phyloP scores from a whole-genome alignment of 495 filamentous ascomycete species.

The Lophiostoma macrostomum region DNA sequence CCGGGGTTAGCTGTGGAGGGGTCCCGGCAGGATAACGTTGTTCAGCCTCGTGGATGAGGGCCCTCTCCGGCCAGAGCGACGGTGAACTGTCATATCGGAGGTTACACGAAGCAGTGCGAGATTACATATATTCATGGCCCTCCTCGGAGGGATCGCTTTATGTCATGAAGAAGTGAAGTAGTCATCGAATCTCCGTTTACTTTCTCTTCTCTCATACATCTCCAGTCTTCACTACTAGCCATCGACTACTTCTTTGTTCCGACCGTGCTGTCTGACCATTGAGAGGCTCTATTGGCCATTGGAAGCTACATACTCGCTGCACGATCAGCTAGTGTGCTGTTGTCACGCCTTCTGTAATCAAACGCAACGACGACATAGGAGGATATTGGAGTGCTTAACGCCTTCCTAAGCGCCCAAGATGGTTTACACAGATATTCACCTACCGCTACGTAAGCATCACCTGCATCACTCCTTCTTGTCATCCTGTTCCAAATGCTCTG shows the following conservation, averaged over 20 bases:
- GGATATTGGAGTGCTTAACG: too few species aligned
- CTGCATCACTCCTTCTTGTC: neutral
- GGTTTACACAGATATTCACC: conserved; percentile 31
- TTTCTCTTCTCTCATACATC: neutral
- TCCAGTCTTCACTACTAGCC: too few species aligned
- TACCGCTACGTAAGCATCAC: conserved; percentile 29
- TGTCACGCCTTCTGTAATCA: too few species aligned
- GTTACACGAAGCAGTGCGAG: neutral
- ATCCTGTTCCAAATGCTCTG: neutral
- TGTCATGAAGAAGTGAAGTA: conserved; percentile 7
- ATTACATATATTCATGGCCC: conserved; percentile 1
- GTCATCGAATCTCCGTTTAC: neutral
- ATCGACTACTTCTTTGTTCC: too few species aligned
- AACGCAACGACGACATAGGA: too few species aligned
- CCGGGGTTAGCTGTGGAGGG: neutral
- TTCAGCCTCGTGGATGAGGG: neutral
- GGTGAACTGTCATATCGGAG: too few species aligned
- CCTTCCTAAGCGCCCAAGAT: conserved; percentile 16
- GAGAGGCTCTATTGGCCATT: too few species aligned
- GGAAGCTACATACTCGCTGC: too few species aligned
- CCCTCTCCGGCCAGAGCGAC: too few species aligned
- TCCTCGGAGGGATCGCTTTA: neutral
- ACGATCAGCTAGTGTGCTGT: too few species aligned
- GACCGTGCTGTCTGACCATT: too few species aligned
- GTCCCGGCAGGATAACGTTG: neutral